These are phyloP conservation scores for Kodamaea ohmeri DNA, from an alignment of 1,139 yeast genomes.

Conservation along the genomic window DNA sequence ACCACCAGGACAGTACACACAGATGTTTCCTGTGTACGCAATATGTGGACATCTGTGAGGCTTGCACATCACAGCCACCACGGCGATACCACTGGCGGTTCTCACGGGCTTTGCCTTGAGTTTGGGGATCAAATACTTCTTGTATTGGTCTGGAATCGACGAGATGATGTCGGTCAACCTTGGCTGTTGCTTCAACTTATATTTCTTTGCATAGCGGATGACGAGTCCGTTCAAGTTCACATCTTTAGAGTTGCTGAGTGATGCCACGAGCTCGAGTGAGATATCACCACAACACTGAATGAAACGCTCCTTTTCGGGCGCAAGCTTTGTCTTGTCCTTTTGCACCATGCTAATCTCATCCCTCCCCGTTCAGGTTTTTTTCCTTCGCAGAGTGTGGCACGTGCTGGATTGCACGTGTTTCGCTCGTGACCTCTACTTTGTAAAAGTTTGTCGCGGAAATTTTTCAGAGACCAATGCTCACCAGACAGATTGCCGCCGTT, in stretches of 20 bases:
- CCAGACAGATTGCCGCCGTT: not conserved
- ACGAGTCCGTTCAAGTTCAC: slow-evolving; percentile 89
- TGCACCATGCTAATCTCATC: slow-evolving; percentile 4
- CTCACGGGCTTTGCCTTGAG: slow-evolving; percentile 96
- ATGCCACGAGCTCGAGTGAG: slow-evolving; percentile 79
- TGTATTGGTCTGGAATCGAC: slow-evolving; percentile 94
- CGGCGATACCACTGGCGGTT: slow-evolving; percentile 98
- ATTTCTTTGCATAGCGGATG: slow-evolving; percentile 81
- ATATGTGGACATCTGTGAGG: slow-evolving; percentile 99
- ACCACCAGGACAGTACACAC: slow-evolving; percentile 99
- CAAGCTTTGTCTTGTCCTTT: slow-evolving; percentile 18
- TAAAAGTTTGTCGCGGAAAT: slow-evolving; percentile 2
- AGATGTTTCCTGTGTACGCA: slow-evolving; percentile 96
- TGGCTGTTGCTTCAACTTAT: slow-evolving; percentile 89
- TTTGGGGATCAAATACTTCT: slow-evolving; percentile 86
- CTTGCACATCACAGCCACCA: slow-evolving; percentile 98
- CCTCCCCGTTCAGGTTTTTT: slow-evolving; percentile 1
- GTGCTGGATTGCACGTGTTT: not conserved
- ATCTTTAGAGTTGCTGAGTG: slow-evolving; percentile 71
- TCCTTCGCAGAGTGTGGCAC: not conserved
- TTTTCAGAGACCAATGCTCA: slow-evolving; percentile 9
- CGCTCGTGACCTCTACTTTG: not conserved
- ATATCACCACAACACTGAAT: slow-evolving; percentile 92
- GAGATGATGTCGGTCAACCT: slow-evolving; percentile 91
- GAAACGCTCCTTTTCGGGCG: slow-evolving; percentile 90